Evolutionary conservation across 495 filamentous ascomycete genomes (phyloP).

Genomic region (Cercophora sp.): DNA sequence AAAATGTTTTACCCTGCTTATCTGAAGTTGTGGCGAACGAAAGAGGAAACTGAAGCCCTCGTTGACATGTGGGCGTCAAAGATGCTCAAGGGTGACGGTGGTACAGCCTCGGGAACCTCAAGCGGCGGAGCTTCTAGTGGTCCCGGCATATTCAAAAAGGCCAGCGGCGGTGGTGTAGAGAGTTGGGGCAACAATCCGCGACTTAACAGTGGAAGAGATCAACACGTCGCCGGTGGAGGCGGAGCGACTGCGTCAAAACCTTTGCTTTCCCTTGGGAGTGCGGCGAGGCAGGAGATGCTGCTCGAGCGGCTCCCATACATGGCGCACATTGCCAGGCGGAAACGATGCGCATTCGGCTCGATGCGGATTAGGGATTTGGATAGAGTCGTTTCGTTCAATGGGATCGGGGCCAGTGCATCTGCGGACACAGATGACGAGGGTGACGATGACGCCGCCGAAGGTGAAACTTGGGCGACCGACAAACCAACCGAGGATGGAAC

Average conservation of each 20-base stretch:
- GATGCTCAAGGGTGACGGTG: constrained; percentile 46
- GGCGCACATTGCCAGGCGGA: constrained; percentile 53
- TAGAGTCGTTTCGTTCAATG: constrained; percentile 63
- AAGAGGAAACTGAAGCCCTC: constrained; percentile 71
- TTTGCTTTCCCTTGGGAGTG: constrained; percentile 50
- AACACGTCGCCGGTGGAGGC: not conserved
- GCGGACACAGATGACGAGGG: constrained; percentile 46
- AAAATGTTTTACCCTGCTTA: constrained; percentile 87
- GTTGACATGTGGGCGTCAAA: constrained; percentile 64
- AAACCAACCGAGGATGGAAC: constrained; percentile 43
- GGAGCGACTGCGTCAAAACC: constrained; percentile 18
- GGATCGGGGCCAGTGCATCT: constrained; percentile 36
- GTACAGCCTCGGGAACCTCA: constrained; percentile 17
- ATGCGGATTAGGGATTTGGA: constrained; percentile 52
- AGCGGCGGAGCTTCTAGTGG: constrained; percentile 25
- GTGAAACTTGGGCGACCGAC: constrained; percentile 57
- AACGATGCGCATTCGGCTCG: constrained; percentile 25
- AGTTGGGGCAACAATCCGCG: not conserved
- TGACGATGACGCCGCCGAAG: constrained; percentile 35
- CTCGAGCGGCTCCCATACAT: constrained; percentile 85
- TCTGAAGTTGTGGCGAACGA: constrained; percentile 69
- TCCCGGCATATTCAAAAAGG: constrained; percentile 41
- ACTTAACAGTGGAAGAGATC: not conserved
- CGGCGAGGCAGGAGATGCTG: constrained; percentile 68
- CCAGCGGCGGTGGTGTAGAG: not conserved